Percentiles rank a stretch among this genome's conserved stretches.
phyloP scores from a whole-genome alignment of 2,329 filamentous ascomycete genomes.

The Epichloe hybrida region DNA sequence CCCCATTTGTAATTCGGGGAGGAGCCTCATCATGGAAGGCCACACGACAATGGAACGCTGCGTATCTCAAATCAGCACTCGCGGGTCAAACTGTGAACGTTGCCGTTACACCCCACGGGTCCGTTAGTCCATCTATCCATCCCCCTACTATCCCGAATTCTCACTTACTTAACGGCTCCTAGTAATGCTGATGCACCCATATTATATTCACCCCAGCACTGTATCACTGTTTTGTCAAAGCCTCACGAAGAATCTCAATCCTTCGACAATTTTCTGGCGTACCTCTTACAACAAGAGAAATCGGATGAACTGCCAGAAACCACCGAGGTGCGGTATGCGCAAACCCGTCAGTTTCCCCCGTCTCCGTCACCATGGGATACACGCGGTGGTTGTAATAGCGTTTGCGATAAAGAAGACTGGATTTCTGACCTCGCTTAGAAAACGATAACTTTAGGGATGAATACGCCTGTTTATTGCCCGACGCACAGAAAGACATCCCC shows the following conservation, averaged over 20 bases:
- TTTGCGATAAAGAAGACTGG: neutral
- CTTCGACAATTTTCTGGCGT: constrained; percentile 49
- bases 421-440: constrained; percentile 30
- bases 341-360: constrained; percentile 45
- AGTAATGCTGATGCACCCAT: constrained; percentile 27
- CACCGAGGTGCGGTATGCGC: constrained; percentile 53
- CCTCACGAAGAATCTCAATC: constrained; percentile 53
- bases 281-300: constrained; percentile 45
- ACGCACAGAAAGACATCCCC: constrained; percentile 48
- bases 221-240: constrained; percentile 47
- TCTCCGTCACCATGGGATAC: neutral
- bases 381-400: neutral
- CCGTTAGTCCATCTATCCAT: neutral
- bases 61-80: constrained; percentile 44
- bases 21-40: constrained; percentile 53
- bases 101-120: constrained; percentile 62
- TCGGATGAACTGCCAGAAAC: constrained; percentile 15
- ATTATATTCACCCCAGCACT: constrained; percentile 10
- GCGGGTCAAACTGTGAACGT: constrained; percentile 51
- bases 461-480: constrained; percentile 47
- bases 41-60: constrained; percentile 45
- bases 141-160: neutral
- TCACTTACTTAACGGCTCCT: neutral
- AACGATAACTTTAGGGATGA: constrained; percentile 71
- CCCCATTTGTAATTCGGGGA: constrained; percentile 56